Evolutionary conservation across 306 rosid genomes (phyloP).

Genomic region (Glycyrrhiza uralensis): DNA sequence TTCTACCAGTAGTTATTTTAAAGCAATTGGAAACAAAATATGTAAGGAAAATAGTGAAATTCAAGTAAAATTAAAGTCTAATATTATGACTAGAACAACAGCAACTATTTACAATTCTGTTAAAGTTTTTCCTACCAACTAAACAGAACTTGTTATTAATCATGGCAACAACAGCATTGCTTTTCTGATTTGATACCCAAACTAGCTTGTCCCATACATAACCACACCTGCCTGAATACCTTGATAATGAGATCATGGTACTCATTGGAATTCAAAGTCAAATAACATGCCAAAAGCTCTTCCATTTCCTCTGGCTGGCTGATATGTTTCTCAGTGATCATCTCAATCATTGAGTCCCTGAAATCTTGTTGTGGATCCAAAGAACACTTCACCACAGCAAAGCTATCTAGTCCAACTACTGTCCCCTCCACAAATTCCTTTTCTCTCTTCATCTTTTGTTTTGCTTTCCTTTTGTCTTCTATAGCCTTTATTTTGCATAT

Average conservation of each 20-base stretch:
- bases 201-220: conserved; percentile 44
- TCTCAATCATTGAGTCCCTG: conserved; percentile 93
- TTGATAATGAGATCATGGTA: conserved; percentile 79
- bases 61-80: background rate
- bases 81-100: conserved; percentile 7
- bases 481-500: conserved; percentile 67
- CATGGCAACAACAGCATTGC: conserved; percentile 37
- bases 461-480: conserved; percentile 69
- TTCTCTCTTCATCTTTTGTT: conserved; percentile 51
- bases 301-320: conserved; percentile 73
- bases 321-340: conserved; percentile 76
- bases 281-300: conserved; percentile 82
- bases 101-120: conserved; percentile 25
- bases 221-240: conserved; percentile 86
- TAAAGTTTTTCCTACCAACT: conserved; percentile 2
- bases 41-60: background rate
- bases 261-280: conserved; percentile 78
- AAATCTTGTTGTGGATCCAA: conserved; percentile 76
- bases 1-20: background rate
- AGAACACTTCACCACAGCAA: conserved; percentile 84
- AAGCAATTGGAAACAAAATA: too few species aligned
- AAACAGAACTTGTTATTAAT: conserved; percentile 33
- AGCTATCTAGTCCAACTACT: conserved; percentile 55
- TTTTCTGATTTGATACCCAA: conserved; percentile 32
- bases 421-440: conserved; percentile 34